Base-by-base conservation (phyloP, 2,329 filamentous ascomycete species). In the Blastomyces emzantsi region DNA sequence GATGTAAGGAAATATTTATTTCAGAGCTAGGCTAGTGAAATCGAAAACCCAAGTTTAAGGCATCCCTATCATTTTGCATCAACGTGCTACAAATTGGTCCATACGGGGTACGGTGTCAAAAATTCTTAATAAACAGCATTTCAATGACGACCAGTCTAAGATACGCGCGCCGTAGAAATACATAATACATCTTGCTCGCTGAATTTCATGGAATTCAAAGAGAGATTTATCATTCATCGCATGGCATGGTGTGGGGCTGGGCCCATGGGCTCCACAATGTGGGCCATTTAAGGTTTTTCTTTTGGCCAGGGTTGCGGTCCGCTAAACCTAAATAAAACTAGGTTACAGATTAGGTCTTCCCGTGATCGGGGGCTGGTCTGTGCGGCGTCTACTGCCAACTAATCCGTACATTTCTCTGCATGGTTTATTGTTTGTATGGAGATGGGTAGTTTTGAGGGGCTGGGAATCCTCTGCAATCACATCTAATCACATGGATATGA, bases 321-420 rank as follows among this genome's bases (percentile, higher is more conserved):
- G 28, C 58, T 60, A 49, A 22, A 22, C 43, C 28, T 3, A 19
- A 49, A 17, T n/a, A 1, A 6, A 2, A 13, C 43, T 60, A 60
- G 58, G 7, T 6, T 11, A 25, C 15, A 60, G 43, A 60, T 60
- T 60, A 36, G 58, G 43, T 60, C n/a, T 60, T 60, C 58, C 58
- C 58, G 58, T 49, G 58, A 60, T 36, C 19, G n/a, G 5, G 5
- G 2, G 25, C 3, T 60, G 41, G 57, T 36, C 57, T 36, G 43
- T 60, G 57, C 41, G 17, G 3, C 4, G 43, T 36, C 22, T 49
- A 60, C 43, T 13, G 15, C 45, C 8, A 49, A 60, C 57, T 17
- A 15, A 43, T n/a, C n/a, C n/a, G n/a, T n/a, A n/a, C n/a, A n/a
- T 47, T n/a, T 17, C 25, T 59, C 36, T 47, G 13, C 15, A 33